These are phyloP conservation scores for Cutaneotrichosporon cavernicola DNA, from an alignment of 1,284 basidiomycete genomes.

Conservation along the genomic window DNA sequence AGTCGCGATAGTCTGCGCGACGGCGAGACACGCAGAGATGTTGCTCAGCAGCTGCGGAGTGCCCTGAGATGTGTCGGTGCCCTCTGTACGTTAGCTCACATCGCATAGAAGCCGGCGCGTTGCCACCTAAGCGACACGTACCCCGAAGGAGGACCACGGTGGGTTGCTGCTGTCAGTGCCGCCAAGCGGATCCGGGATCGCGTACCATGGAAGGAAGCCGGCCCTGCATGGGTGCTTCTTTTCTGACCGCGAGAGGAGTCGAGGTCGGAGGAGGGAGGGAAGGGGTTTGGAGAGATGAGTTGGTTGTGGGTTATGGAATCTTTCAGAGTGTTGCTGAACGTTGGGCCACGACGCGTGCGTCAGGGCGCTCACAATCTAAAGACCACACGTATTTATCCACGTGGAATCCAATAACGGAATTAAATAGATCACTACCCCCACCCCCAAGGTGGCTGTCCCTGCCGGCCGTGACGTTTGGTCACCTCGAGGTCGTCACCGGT, in stretches of 20 bases:
- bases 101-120: background rate
- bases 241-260: slow-evolving; percentile 8
- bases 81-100: slow-evolving; percentile 59
- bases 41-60: slow-evolving; percentile 91
- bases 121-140: slow-evolving; percentile 26
- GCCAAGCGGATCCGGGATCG: background rate
- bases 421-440: slow-evolving; percentile 6
- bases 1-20: slow-evolving; percentile 82
- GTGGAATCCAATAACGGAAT: background rate
- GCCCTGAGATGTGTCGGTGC: slow-evolving; percentile 95
- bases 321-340: slow-evolving; percentile 14
- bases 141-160: slow-evolving; percentile 83
- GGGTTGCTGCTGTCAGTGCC: slow-evolving; percentile 68
- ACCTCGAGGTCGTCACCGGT: background rate
- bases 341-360: slow-evolving; percentile 14
- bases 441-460: background rate
- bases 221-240: slow-evolving; percentile 42
- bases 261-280: slow-evolving; percentile 1
- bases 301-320: slow-evolving; percentile 16
- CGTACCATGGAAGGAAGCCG: slow-evolving; percentile 52
- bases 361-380: background rate
- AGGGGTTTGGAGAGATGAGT: slow-evolving; percentile 1
- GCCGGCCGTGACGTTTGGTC: slow-evolving; percentile 9
- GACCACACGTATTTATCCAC: background rate
- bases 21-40: slow-evolving; percentile 90